Conservation (phyloP, 305 asterid genomes). For the Rubia peregrina region DNA sequence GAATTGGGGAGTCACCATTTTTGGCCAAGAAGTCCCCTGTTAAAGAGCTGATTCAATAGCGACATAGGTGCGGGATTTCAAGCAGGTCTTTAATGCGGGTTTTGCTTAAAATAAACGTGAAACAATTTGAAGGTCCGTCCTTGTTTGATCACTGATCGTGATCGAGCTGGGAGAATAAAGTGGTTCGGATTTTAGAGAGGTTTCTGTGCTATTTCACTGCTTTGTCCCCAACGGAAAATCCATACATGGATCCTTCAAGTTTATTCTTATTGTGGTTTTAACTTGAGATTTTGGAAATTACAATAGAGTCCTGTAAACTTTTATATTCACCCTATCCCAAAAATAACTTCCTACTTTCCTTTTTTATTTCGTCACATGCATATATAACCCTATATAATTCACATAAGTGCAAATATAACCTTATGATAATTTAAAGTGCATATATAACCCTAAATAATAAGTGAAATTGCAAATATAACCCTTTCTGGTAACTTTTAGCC, state of each 20-base stretch:
- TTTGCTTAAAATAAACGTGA: not conserved
- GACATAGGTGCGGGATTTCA: slow-evolving; percentile 1
- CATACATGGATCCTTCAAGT: not conserved
- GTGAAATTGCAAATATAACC: too few species aligned
- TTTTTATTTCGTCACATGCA: too few species aligned
- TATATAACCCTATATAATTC: too few species aligned
- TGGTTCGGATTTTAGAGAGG: not conserved
- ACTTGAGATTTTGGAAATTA: not conserved
- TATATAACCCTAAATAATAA: too few species aligned
- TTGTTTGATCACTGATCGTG: not conserved
- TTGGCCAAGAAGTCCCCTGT: slow-evolving; percentile 25
- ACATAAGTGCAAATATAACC: too few species aligned
- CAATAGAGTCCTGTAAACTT: too few species aligned
- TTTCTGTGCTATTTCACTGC: not conserved
- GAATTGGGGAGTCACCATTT: slow-evolving; percentile 18
- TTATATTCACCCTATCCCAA: too few species aligned
- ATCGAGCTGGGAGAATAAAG: not conserved
- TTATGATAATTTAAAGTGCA: too few species aligned
- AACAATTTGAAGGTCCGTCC: too few species aligned
- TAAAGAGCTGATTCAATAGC: slow-evolving; percentile 22
- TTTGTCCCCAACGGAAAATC: not conserved
- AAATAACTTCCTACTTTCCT: too few species aligned
- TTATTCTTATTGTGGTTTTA: not conserved
- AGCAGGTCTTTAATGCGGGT: not conserved
- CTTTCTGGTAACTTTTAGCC: too few species aligned